Conservation (phyloP, 2,329 filamentous ascomycete species). For the Lasiodiplodia theobromae region DNA sequence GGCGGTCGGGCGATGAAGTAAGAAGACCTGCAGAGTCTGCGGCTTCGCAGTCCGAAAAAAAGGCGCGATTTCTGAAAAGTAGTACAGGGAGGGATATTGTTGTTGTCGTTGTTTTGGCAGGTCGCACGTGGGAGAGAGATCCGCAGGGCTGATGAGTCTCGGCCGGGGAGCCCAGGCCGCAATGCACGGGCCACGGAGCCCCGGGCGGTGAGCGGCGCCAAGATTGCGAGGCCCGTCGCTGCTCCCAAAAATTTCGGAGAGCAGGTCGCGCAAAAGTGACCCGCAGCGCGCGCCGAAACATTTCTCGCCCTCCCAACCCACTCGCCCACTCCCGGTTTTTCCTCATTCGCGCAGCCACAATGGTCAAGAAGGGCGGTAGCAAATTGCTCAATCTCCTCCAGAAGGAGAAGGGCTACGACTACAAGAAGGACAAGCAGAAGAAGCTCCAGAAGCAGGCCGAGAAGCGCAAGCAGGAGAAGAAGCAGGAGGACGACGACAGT, state of each 20-base stretch:
- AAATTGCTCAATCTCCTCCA: slow-evolving; percentile 67
- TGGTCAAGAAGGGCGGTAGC: slow-evolving; percentile 60
- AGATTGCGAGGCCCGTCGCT: slow-evolving; percentile 36
- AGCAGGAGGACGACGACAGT: slow-evolving; percentile 35
- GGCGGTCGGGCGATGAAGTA: no score
- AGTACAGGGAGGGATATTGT: background rate
- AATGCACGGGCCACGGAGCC: slow-evolving; percentile 38
- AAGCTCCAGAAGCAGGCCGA: slow-evolving; percentile 27
- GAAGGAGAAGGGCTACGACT: slow-evolving; percentile 67
- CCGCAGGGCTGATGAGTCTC: slow-evolving; percentile 16
- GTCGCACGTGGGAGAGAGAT: slow-evolving; percentile 2
- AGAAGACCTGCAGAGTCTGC: no score
- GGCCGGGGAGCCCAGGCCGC: background rate
- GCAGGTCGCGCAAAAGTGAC: slow-evolving; percentile 37
- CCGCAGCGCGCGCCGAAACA: slow-evolving; percentile 32
- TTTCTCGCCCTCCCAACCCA: slow-evolving; percentile 19
- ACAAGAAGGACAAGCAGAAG: slow-evolving; percentile 78
- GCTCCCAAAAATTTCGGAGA: slow-evolving; percentile 45
- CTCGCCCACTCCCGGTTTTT: slow-evolving; percentile 6
- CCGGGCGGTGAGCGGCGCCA: slow-evolving; percentile 42
- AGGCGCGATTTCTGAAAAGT: no score
- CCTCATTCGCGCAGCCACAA: slow-evolving; percentile 32
- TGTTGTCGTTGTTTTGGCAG: background rate
- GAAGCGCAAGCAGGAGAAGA: slow-evolving; percentile 65
- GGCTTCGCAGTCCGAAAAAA: background rate